These are phyloP conservation scores for Centaurea solstitialis DNA, from an alignment of 129 eudicot genomes.

Conservation along the genomic window DNA sequence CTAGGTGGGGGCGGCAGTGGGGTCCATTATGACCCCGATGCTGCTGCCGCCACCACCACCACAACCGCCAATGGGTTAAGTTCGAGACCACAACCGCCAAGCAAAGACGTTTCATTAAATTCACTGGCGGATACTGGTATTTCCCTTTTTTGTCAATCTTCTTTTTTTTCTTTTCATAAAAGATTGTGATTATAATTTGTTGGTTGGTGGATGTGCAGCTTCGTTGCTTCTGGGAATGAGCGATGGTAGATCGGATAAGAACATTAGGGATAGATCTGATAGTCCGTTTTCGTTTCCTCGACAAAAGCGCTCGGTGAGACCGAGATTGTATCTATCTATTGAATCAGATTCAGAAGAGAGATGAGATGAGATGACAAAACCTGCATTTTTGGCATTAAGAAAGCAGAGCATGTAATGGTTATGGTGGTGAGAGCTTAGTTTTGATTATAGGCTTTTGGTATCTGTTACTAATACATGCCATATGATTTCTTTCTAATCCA, in stretches of 20 bases:
- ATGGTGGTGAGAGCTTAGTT: slow-evolving; percentile 29
- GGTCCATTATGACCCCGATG: slow-evolving; percentile 42
- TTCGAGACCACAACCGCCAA: slow-evolving; percentile 41
- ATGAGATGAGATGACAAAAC: not conserved
- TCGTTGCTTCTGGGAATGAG: slow-evolving; percentile 76
- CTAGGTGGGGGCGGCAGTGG: slow-evolving; percentile 71
- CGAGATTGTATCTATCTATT: slow-evolving; percentile 65
- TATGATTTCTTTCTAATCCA: not conserved
- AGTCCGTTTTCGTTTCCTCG: slow-evolving; percentile 79
- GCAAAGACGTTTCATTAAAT: slow-evolving; percentile 50
- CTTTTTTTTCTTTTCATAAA: not conserved
- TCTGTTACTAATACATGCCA: slow-evolving; percentile 7
- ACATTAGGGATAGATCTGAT: slow-evolving; percentile 67
- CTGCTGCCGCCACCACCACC: not conserved
- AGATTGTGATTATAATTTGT: not conserved
- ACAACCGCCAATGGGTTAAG: slow-evolving; percentile 34
- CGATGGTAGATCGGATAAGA: slow-evolving; percentile 51
- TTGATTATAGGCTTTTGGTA: slow-evolving; percentile 11
- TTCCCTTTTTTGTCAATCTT: not conserved
- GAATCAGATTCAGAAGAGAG: slow-evolving; percentile 77
- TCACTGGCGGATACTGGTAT: slow-evolving; percentile 75
- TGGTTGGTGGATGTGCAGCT: slow-evolving; percentile 47
- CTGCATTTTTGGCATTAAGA: slow-evolving; percentile 13
- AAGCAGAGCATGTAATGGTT: slow-evolving; percentile 14
- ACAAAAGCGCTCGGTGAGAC: slow-evolving; percentile 74